A percentile compares a stretch with the other conserved stretches of the same genome.
Conservation (phyloP, 148 eudicot genomes). For the Fallopia convolvulus region DNA sequence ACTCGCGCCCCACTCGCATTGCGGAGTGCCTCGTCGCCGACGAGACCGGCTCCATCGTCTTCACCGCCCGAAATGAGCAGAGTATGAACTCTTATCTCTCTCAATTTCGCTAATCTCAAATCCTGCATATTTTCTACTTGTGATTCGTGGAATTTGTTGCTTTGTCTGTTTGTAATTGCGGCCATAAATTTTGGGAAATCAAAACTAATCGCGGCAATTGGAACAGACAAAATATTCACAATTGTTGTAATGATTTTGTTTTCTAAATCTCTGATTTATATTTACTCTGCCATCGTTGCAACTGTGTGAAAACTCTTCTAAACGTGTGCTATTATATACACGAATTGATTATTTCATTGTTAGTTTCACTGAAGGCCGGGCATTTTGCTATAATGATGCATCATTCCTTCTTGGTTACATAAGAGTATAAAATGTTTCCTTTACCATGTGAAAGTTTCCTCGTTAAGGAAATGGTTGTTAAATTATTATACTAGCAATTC, state of each 20-base stretch:
- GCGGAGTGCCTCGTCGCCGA: slow-evolving; percentile 45
- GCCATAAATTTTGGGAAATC: background rate
- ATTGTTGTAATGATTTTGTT: too few species aligned
- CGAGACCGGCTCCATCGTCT: slow-evolving; percentile 36
- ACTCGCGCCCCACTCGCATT: slow-evolving; percentile 30
- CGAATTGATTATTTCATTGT: too few species aligned
- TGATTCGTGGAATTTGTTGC: background rate
- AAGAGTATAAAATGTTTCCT: background rate
- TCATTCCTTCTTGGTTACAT: background rate
- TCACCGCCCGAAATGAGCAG: slow-evolving; percentile 53
- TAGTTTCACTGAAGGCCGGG: background rate
- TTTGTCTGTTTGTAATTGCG: background rate
- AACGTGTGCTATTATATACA: too few species aligned
- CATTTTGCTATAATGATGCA: too few species aligned
- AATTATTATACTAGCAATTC: background rate
- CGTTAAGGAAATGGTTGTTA: background rate
- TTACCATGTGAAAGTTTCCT: background rate
- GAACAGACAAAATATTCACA: background rate
- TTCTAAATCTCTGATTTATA: background rate
- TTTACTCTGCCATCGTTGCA: background rate
- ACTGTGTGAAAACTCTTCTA: too few species aligned
- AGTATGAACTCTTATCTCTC: slow-evolving; percentile 18
- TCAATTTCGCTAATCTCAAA: background rate
- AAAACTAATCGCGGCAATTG: background rate
- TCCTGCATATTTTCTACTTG: background rate